Evolutionary conservation across 495 filamentous ascomycete genomes (phyloP).

Genomic region (Annulohypoxylon maeteangense): DNA sequence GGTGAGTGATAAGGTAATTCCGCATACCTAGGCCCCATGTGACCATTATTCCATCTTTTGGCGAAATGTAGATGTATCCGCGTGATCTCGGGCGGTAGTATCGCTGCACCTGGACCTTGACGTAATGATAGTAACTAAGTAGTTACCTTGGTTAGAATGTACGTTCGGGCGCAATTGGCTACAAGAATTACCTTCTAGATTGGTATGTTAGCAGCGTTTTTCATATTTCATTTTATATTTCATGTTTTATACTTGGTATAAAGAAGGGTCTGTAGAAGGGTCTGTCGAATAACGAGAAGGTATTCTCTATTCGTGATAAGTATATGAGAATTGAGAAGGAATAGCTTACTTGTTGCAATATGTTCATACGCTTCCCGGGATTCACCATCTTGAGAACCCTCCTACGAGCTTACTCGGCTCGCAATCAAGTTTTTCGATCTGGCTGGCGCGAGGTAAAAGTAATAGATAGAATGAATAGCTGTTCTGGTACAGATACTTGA

Average conservation of each 20-base stretch:
- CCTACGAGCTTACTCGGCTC: slow-evolving; percentile 42
- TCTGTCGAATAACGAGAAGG: neutral
- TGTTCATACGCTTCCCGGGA: slow-evolving; percentile 79
- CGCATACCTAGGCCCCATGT: slow-evolving; percentile 81
- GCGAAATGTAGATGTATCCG: slow-evolving; percentile 87
- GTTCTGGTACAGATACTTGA: neutral
- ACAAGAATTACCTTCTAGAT: slow-evolving; percentile 49
- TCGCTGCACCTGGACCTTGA: slow-evolving; percentile 81
- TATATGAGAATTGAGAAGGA: slow-evolving; percentile 7
- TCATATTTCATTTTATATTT: neutral
- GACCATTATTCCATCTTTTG: slow-evolving; percentile 69
- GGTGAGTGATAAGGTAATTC: neutral
- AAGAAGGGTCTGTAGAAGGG: no score
- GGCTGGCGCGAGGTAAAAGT: slow-evolving; percentile 22
- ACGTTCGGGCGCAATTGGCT: slow-evolving; percentile 13
- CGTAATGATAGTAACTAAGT: slow-evolving; percentile 75
- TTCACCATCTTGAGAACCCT: slow-evolving; percentile 75
- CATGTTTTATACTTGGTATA: no score
- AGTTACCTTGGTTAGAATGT: slow-evolving; percentile 33
- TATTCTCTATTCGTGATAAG: neutral
- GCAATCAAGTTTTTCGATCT: slow-evolving; percentile 28
- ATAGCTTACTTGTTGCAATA: slow-evolving; percentile 75
- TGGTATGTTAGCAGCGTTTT: slow-evolving; percentile 20
- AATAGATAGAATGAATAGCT: slow-evolving; percentile 17
- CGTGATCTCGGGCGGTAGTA: slow-evolving; percentile 81